Evolutionary conservation across 495 filamentous ascomycete species (phyloP), one percentile per base, ranked within the genome.

Genomic region (Beverwykella pulmonaria): DNA sequence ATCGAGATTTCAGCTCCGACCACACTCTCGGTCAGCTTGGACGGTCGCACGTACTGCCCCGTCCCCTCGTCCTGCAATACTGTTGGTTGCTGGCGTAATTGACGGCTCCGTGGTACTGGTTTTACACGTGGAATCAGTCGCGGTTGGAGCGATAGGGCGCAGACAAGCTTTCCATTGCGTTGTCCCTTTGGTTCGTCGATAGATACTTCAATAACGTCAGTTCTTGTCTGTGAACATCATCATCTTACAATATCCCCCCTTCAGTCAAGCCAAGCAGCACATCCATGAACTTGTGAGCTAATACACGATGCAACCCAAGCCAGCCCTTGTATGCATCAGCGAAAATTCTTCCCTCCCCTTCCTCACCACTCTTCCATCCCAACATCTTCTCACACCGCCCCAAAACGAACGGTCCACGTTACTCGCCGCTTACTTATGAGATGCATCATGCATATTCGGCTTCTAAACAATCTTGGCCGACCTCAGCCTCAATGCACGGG

Each of bases 101-200:
- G n/a, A n/a, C n/a, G 6, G n/a, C 44, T 2, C 54, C 54, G 22
- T 22, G n/a, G 54, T 8, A 4, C 1, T 44, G 32, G 54, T 57
- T 44, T 57, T 30, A 57, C 54, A 57, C 54, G 54, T 57, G 54
- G 54, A 57, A 19, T 20, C 4, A 3, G 54, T 26, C 10, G 17
- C 19, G 20, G 12, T 5, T 14, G 25, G 17, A n/a, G 26, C 23
- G 26, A 26, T 5, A 14, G 26, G 17, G 17, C 48, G 48, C 20
- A 41, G 36, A 57, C 30, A 57, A 57, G 54, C 54, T 57, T 57
- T 57, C n/a, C 26, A 19, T 26, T 19, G 17, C 26, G 25, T 4
- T 48, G 46, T n/a, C 6, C 22, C 7, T 23, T 27, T 23, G 19
- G 19, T 26, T 26, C 20, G 15, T 23, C 12, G 10, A 26, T 8